Conservation (phyloP, 345 rosid genomes). For the Gossypium thurberi region DNA sequence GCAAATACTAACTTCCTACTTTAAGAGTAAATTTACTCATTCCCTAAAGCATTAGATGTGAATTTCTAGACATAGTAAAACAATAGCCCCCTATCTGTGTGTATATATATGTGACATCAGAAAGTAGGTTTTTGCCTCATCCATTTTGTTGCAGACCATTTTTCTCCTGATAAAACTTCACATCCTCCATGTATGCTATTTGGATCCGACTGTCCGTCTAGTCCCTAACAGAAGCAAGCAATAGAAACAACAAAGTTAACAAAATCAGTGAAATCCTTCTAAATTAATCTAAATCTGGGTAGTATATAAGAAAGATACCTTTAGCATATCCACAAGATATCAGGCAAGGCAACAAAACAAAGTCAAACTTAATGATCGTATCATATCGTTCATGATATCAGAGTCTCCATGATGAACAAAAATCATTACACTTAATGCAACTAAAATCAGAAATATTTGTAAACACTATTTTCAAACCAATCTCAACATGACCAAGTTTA, state of each 20-base stretch:
- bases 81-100: neutral
- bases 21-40: neutral
- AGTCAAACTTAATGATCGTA: neutral
- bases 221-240: constrained; percentile 38
- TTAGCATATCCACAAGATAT: neutral
- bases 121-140: constrained; percentile 64
- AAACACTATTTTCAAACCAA: neutral
- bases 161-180: constrained; percentile 73
- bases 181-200: constrained; percentile 92
- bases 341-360: neutral
- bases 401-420: neutral
- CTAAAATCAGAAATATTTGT: neutral
- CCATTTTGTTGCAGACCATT: constrained; percentile 99
- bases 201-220: constrained; percentile 79
- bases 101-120: constrained; percentile 24
- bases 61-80: neutral
- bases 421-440: neutral
- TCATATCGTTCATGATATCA: neutral
- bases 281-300: neutral
- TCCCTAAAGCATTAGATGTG: neutral
- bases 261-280: neutral
- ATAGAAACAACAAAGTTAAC: constrained; percentile 5
- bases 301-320: neutral
- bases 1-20: neutral
- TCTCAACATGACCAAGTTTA: neutral